phyloP scores from a whole-genome alignment of 1,284 basidiomycete genomes.

The Ceratobasidium sp. region DNA sequence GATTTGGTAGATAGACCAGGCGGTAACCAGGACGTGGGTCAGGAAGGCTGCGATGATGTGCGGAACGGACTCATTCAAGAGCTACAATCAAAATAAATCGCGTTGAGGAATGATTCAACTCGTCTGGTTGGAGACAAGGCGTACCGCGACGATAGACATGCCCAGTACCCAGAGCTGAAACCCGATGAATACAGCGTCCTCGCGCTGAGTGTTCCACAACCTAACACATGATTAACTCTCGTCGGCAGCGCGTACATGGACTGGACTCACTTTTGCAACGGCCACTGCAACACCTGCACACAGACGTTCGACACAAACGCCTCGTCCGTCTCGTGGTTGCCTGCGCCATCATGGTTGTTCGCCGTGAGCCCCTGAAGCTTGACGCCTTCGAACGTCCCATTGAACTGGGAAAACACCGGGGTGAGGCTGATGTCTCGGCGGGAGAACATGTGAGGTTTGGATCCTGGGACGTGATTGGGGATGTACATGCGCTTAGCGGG shows the following conservation, averaged over 20 bases:
- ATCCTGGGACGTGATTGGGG: slow-evolving; percentile 24
- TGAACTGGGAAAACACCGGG: slow-evolving; percentile 36
- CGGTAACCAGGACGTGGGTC: slow-evolving; percentile 75
- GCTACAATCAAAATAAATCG: slow-evolving; percentile 49
- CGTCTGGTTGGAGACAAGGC: slow-evolving; percentile 41
- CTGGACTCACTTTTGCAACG: slow-evolving; percentile 46
- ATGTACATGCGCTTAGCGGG: slow-evolving; percentile 43
- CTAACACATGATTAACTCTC: slow-evolving; percentile 56
- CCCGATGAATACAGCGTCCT: slow-evolving; percentile 77
- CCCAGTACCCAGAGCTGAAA: slow-evolving; percentile 84
- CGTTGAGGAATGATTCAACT: not conserved
- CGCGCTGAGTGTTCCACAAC: slow-evolving; percentile 75
- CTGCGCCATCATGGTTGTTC: slow-evolving; percentile 16
- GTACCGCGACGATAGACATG: slow-evolving; percentile 76
- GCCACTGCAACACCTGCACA: slow-evolving; percentile 46
- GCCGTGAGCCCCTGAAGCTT: slow-evolving; percentile 17
- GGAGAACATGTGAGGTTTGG: not conserved
- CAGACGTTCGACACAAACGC: slow-evolving; percentile 43
- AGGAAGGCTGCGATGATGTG: slow-evolving; percentile 76
- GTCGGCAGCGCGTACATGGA: too few species aligned
- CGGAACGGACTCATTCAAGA: slow-evolving; percentile 83
- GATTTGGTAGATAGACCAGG: slow-evolving; percentile 76
- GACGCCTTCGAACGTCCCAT: slow-evolving; percentile 36
- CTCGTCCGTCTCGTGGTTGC: slow-evolving; percentile 31
- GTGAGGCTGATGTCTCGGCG: slow-evolving; percentile 19